phyloP scores from a whole-genome alignment of 495 filamentous ascomycete species.

The Penicillium desertorum region DNA sequence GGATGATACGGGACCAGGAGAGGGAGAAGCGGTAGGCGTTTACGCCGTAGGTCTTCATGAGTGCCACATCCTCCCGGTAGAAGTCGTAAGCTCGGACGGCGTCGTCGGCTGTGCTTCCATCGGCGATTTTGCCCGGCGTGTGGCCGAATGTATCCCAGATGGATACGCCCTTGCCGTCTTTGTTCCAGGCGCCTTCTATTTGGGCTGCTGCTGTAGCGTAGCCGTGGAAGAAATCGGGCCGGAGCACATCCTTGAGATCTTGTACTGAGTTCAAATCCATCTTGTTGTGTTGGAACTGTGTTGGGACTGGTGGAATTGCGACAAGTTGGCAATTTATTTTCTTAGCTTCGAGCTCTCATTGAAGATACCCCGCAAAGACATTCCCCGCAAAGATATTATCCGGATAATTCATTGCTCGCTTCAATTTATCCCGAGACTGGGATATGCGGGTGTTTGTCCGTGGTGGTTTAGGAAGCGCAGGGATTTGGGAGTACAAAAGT shows the following conservation, averaged over 20 bases:
- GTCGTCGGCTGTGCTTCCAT: conserved; percentile 62
- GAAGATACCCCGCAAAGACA: not conserved
- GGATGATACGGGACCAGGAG: conserved; percentile 70
- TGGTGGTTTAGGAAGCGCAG: conserved; percentile 15
- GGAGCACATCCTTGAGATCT: conserved; percentile 33
- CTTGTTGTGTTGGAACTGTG: not conserved
- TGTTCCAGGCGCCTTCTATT: conserved; percentile 65
- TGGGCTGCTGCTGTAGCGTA: conserved; percentile 49
- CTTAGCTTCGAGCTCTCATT: not conserved
- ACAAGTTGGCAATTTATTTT: conserved; percentile 4
- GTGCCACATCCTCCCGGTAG: conserved; percentile 65
- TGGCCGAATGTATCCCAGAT: conserved; percentile 74
- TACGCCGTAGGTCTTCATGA: conserved; percentile 65
- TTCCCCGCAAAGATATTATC: not conserved
- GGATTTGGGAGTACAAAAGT: not conserved
- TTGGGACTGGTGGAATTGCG: not conserved
- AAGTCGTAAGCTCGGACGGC: conserved; percentile 71
- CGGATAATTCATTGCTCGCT: conserved; percentile 7
- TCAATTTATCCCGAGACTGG: conserved; percentile 14
- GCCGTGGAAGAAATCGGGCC: conserved; percentile 38
- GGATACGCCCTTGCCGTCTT: conserved; percentile 65
- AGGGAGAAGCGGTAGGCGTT: conserved; percentile 70
- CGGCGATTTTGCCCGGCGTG: conserved; percentile 67
- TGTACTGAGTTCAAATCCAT: conserved; percentile 36
- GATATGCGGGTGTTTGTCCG: conserved; percentile 15